A percentile compares a stretch with the other conserved stretches of the same genome.
These are phyloP conservation scores for Sporormia fimetaria DNA, from an alignment of 495 filamentous ascomycete genomes.

Conservation along the genomic window DNA sequence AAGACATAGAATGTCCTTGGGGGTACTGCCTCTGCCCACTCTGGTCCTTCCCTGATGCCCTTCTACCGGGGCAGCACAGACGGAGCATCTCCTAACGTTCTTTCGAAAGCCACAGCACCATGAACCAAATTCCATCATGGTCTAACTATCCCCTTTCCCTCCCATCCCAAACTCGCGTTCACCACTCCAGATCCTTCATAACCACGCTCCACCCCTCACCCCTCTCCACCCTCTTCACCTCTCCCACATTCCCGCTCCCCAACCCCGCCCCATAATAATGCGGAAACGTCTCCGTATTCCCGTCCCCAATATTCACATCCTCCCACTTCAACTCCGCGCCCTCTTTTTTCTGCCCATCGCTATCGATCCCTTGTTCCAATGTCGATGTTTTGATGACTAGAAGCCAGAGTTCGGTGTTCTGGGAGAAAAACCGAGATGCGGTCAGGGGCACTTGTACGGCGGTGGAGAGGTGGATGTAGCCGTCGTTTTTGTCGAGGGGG, in stretches of 20 bases:
- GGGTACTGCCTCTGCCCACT: too few relatives aligned
- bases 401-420: constrained; percentile 7
- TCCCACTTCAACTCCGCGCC: constrained; percentile 19
- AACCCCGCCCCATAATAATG: constrained; percentile 26
- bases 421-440: constrained; percentile 9
- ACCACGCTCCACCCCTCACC: constrained; percentile 11
- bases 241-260: constrained; percentile 21
- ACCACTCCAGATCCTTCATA: constrained; percentile 18
- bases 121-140: too few relatives aligned
- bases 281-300: too few relatives aligned
- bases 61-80: too few relatives aligned
- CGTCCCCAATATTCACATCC: constrained; percentile 8
- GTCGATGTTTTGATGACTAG: constrained; percentile 10
- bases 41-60: too few relatives aligned
- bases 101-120: too few relatives aligned
- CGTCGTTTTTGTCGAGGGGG: constrained; percentile 20
- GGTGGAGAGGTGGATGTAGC: constrained; percentile 24
- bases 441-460: constrained; percentile 13
- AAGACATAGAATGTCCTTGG: too few relatives aligned
- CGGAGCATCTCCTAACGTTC: too few relatives aligned
- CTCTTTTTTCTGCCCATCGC: constrained; percentile 1
- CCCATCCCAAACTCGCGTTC: too few relatives aligned
- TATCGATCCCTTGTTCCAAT: constrained; percentile 5
- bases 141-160: too few relatives aligned
- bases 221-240: constrained; percentile 21